These are phyloP conservation scores for Phytomonas sp. DNA, from an alignment of 208 protist species.

Conservation along the genomic window DNA sequence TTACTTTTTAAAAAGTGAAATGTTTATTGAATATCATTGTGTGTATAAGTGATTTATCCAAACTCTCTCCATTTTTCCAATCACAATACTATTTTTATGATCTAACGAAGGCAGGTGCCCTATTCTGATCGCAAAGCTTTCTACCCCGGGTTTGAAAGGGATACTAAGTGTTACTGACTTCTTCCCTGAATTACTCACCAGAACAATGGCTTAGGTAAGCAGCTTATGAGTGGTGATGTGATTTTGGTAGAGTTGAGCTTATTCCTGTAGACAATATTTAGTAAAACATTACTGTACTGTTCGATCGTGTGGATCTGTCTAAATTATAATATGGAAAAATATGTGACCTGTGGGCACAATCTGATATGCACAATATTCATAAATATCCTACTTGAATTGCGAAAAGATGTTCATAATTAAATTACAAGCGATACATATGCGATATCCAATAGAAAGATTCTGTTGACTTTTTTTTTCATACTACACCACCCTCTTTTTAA, in stretches of 20 bases:
- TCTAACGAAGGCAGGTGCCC: not conserved
- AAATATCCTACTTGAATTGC: not conserved
- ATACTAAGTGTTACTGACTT: not conserved
- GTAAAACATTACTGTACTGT: not conserved
- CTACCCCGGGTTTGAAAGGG: not conserved
- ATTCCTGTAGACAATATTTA: not conserved
- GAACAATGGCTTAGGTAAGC: not conserved
- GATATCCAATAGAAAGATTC: not conserved
- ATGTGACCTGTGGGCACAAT: not conserved
- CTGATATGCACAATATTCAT: not conserved
- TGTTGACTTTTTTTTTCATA: not conserved
- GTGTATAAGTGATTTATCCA: not conserved
- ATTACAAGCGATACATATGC: not conserved
- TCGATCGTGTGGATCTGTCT: not conserved
- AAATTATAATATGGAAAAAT: not conserved
- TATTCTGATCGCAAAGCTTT: not conserved
- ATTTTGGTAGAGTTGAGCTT: not conserved
- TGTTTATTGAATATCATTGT: not conserved
- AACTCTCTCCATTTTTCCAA: not conserved
- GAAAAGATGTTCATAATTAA: not conserved
- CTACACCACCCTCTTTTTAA: not conserved
- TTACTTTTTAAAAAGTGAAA: not conserved
- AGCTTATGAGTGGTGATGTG: not conserved
- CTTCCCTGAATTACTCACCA: not conserved
- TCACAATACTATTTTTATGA: not conserved